These are phyloP conservation scores for Trematosphaeria pertusa DNA, from an alignment of 2,329 filamentous ascomycete genomes.

Conservation along the genomic window DNA sequence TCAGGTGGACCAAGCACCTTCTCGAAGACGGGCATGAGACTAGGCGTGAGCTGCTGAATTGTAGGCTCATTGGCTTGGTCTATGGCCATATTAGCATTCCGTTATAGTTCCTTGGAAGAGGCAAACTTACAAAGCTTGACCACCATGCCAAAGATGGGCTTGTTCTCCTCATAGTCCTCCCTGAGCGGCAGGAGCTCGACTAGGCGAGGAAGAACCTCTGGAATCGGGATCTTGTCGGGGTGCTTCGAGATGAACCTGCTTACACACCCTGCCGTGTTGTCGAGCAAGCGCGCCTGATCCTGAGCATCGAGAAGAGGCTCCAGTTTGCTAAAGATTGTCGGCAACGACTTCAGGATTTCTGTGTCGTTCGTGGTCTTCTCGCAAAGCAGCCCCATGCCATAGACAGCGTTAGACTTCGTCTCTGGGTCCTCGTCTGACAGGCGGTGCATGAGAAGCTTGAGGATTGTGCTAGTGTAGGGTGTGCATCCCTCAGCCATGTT, in stretches of 20 bases:
- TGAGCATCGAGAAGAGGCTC: conserved; percentile 82
- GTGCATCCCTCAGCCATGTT: conserved; percentile 84
- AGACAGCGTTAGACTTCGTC: conserved; percentile 94
- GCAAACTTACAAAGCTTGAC: conserved; percentile 77
- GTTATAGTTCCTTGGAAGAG: conserved; percentile 1
- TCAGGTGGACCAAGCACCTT: conserved; percentile 74
- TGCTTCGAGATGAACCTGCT: conserved; percentile 91
- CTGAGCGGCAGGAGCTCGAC: conserved; percentile 82
- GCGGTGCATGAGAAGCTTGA: conserved; percentile 84
- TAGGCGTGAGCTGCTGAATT: conserved; percentile 72
- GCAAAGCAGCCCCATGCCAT: conserved; percentile 85
- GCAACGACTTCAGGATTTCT: conserved; percentile 77
- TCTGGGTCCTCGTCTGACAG: conserved; percentile 88
- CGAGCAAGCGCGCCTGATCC: conserved; percentile 81
- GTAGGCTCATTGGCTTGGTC: conserved; percentile 73
- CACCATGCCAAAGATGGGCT: conserved; percentile 89
- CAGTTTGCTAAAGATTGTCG: conserved; percentile 80
- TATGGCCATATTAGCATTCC: conserved; percentile 33
- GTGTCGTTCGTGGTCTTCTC: conserved; percentile 77
- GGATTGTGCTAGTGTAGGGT: conserved; percentile 76
- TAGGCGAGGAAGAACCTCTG: conserved; percentile 81
- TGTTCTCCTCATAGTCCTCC: conserved; percentile 97
- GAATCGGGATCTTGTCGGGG: conserved; percentile 80
- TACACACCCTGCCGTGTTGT: conserved; percentile 92
- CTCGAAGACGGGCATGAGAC: conserved; percentile 74